Conservation (phyloP, 768 basidiomycete species). For the Pluteus cervinus region DNA sequence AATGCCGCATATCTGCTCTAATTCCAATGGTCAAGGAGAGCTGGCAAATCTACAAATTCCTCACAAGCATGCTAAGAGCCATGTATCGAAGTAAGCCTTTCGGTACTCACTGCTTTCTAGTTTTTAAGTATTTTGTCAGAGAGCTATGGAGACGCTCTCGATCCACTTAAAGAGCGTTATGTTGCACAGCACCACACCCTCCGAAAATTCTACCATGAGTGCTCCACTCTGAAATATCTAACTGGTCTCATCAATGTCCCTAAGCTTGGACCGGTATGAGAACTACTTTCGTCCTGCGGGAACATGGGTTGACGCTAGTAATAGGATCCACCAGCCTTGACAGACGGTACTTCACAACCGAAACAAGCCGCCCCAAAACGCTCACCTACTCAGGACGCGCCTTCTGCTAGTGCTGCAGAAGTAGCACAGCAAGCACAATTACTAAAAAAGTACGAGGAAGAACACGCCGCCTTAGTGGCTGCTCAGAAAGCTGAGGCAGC, state of each 20-base stretch:
- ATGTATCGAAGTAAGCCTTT: conserved; percentile 75
- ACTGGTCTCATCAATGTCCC: conserved; percentile 98
- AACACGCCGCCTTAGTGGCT: conserved; percentile 82
- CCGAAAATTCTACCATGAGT: conserved; percentile 98
- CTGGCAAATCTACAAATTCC: conserved; percentile 98
- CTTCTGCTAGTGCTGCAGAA: conserved; percentile 62
- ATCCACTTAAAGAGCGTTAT: conserved; percentile 84
- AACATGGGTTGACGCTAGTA: conserved; percentile 4
- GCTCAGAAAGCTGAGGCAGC: conserved; percentile 81
- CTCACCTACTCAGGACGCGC: conserved; percentile 64
- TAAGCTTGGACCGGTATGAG: conserved; percentile 80
- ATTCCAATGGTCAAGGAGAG: conserved; percentile 98
- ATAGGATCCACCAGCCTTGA: conserved; percentile 93
- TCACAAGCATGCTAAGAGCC: conserved; percentile 97
- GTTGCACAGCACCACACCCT: conserved; percentile 88
- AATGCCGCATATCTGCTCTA: conserved; percentile 92
- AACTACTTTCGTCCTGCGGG: conserved; percentile 1
- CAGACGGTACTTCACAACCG: conserved; percentile 78
- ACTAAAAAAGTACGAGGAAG: conserved; percentile 94
- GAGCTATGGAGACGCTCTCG: conserved; percentile 81
- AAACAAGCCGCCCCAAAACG: conserved; percentile 49
- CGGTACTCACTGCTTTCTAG: conserved; percentile 6
- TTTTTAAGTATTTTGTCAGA: conserved; percentile 50
- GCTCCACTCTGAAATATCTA: conserved; percentile 95
- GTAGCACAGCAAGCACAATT: conserved; percentile 90